Evolutionary conservation across 768 basidiomycete species (phyloP), one percentile per base, ranked within the genome.

Genomic region (Porpolomopsis calyptriformis): DNA sequence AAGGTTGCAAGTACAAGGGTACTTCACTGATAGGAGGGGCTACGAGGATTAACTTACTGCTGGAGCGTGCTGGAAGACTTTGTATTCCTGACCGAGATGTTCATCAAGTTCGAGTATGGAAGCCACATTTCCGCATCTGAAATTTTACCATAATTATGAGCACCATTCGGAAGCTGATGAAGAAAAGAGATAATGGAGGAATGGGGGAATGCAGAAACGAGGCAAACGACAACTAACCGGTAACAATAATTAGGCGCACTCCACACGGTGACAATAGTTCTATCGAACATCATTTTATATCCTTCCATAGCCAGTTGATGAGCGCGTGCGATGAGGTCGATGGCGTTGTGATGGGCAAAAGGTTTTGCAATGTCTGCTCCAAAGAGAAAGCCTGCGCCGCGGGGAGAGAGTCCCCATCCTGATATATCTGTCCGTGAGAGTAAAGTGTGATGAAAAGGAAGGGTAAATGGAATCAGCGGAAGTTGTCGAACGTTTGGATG

Each of bases 241-340:
- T 97, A 97, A 64, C 94, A 97, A 61, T 98, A 98, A 64, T 98
- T 98, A 11, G 93, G 94, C 2, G 92, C 93, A 56, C 86, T 90
- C 93, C 94, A 98, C 33, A 98, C 92, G 6, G 94, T 98, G 25
- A 98, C 94, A 54, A 98, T 93, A 36, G 79, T 82, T 43, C 77
- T 70, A 64, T 98, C 93, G 57, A 96, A 96, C 92, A 97, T 94
- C 63, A 91, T 74, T 67, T 96, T 97, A 67, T 78, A 96, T 18
- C 92, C 92, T 65, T 96, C 92, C 89, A 94, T 94, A 1, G 89
- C 94, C 26, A 98, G 81, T 60, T 99, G 94, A 69, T 99, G 94
- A 12, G 94, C 94, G 39, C 94, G 74, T 14, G 94, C 94, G 59
- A 99, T 92, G 57, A 98, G 78, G 64, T 92, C 91, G 55, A 98